phyloP scores from a whole-genome alignment of 148 eudicot genomes.

The Euryodendron excelsum region DNA sequence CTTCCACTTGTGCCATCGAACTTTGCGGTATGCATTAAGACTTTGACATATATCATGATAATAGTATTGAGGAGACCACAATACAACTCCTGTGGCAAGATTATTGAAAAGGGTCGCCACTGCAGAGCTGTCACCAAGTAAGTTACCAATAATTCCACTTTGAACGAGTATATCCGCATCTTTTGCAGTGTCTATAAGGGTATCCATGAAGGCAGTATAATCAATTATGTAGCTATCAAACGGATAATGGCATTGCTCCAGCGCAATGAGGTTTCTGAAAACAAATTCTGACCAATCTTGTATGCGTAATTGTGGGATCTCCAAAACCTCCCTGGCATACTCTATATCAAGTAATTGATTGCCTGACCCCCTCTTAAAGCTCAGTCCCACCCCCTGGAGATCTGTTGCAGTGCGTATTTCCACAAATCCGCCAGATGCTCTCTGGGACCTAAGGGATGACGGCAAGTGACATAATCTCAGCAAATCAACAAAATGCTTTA shows the following conservation, averaged over 20 bases:
- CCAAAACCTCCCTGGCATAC: constrained; percentile 27
- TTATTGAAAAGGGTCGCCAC: neutral
- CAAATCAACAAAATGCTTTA: constrained; percentile 37
- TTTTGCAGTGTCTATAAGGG: neutral
- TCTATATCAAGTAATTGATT: constrained; percentile 17
- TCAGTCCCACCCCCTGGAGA: constrained; percentile 35
- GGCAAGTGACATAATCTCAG: constrained; percentile 6
- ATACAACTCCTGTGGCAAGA: neutral
- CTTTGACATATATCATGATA: neutral
- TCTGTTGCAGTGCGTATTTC: constrained; percentile 21
- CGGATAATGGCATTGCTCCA: constrained; percentile 37
- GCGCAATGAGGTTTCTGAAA: constrained; percentile 37
- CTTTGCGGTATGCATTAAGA: neutral
- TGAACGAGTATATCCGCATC: constrained; percentile 11
- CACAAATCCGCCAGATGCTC: neutral
- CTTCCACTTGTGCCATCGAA: constrained; percentile 11
- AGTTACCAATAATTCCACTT: neutral
- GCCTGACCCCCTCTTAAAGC: constrained; percentile 7
- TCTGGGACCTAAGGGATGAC: neutral
- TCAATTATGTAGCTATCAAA: constrained; percentile 25
- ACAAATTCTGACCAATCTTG: constrained; percentile 17
- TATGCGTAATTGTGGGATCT: constrained; percentile 26
- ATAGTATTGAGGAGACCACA: neutral
- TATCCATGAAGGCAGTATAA: neutral
- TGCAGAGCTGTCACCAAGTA: neutral